phyloP scores from a whole-genome alignment of 2,329 filamentous ascomycete species.

The Penicillium rolfsii region DNA sequence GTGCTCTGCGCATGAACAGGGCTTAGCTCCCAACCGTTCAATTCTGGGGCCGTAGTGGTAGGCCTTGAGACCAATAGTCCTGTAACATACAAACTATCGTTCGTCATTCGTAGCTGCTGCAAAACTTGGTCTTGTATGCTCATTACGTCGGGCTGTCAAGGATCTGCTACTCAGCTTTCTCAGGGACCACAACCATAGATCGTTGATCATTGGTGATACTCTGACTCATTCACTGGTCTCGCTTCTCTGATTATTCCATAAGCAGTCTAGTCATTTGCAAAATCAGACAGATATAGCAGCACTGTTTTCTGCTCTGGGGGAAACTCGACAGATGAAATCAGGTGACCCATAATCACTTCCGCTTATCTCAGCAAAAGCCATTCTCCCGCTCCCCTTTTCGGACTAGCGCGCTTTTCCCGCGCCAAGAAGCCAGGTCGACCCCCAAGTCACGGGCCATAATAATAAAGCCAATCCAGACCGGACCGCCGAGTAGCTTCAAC shows the following conservation, averaged over 20 bases:
- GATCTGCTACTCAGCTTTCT: neutral
- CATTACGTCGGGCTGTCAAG: neutral
- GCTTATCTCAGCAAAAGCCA: neutral
- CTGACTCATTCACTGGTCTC: neutral
- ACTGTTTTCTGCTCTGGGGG: too few species aligned
- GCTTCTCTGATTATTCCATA: too few species aligned
- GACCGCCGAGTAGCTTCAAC: conserved; percentile 17
- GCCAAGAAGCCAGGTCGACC: conserved; percentile 35
- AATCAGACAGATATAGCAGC: too few species aligned
- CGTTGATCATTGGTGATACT: neutral
- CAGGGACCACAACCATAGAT: neutral
- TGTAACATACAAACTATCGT: neutral
- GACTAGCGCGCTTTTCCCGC: conserved; percentile 21
- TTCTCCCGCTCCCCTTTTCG: neutral
- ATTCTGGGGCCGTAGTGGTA: neutral
- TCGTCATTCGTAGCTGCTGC: neutral
- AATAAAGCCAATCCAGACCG: conserved; percentile 29
- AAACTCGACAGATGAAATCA: neutral
- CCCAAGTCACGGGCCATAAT: conserved; percentile 32
- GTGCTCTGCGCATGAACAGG: conserved; percentile 1
- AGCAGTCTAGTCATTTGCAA: too few species aligned
- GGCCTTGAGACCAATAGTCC: neutral
- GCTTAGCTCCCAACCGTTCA: neutral
- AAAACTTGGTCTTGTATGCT: neutral
- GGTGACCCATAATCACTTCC: conserved; percentile 1